Conservation (phyloP, 139 green algal species). For the Bryopsis sp. region DNA sequence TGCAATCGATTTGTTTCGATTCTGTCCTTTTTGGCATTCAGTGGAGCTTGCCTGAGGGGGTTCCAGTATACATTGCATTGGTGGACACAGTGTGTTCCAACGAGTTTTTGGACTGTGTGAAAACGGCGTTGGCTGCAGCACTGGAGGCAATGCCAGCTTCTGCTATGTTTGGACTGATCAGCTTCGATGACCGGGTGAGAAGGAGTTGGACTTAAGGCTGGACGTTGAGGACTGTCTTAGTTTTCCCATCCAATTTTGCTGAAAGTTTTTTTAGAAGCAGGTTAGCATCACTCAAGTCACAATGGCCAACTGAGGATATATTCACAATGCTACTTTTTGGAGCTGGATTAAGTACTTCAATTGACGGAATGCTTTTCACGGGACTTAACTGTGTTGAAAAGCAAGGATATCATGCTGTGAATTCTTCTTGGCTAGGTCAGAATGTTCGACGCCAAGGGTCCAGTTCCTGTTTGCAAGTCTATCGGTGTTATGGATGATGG, state of each 20-base stretch:
- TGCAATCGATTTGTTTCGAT: too few relatives aligned
- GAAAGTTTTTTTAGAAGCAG: not conserved
- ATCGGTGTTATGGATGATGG: slow-evolving; percentile 40
- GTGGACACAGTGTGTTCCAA: slow-evolving; percentile 4
- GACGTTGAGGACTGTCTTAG: not conserved
- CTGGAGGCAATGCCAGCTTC: slow-evolving; percentile 62
- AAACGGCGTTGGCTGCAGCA: slow-evolving; percentile 49
- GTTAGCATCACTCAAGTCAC: not conserved
- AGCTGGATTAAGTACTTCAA: not conserved
- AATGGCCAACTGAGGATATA: not conserved
- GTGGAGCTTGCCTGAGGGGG: slow-evolving; percentile 11
- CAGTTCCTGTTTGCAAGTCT: slow-evolving; percentile 32
- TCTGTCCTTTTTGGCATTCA: too few relatives aligned
- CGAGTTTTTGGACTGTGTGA: slow-evolving; percentile 14
- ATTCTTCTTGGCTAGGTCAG: slow-evolving; percentile 32
- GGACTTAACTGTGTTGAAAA: not conserved
- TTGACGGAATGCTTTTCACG: not conserved
- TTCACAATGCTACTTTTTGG: too few relatives aligned
- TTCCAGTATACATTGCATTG: slow-evolving; percentile 10
- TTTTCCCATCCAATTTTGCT: not conserved
- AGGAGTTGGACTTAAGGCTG: too few relatives aligned
- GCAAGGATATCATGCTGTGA: not conserved
- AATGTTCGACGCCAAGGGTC: slow-evolving; percentile 44
- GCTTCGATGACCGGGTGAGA: slow-evolving; percentile 44
- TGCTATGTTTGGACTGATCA: slow-evolving; percentile 60